These are phyloP conservation scores for Exophiala calicioides DNA, from an alignment of 2,329 filamentous ascomycete genomes.

Conservation along the genomic window DNA sequence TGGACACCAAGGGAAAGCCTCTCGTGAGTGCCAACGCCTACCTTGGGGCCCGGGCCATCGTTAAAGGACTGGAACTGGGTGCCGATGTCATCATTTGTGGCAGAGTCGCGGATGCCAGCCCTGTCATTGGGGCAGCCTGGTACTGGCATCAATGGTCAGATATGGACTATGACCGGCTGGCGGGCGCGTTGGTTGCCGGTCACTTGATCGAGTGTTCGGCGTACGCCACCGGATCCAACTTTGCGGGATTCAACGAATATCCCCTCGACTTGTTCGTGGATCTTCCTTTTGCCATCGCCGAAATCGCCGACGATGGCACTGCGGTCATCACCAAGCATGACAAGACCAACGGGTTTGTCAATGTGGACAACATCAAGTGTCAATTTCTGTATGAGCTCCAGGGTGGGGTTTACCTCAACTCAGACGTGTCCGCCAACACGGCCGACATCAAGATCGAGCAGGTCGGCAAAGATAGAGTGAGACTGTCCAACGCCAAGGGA, in stretches of 20 bases:
- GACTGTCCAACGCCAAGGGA: conserved; percentile 45
- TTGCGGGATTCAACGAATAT: conserved; percentile 51
- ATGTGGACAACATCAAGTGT: conserved; percentile 46
- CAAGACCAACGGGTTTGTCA: conserved; percentile 46
- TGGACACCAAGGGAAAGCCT: conserved; percentile 39
- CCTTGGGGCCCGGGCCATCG: conserved; percentile 54
- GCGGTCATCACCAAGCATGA: conserved; percentile 54
- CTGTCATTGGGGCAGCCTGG: conserved; percentile 58
- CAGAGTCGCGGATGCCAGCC: conserved; percentile 52
- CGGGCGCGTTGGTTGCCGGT: conserved; percentile 53
- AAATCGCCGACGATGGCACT: conserved; percentile 48
- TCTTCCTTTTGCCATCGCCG: conserved; percentile 52
- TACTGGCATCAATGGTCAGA: conserved; percentile 58
- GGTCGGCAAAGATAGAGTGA: conserved; percentile 35
- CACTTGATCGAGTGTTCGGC: conserved; percentile 57
- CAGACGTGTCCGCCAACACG: conserved; percentile 35
- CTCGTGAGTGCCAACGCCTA: conserved; percentile 55
- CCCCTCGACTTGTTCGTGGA: conserved; percentile 45
- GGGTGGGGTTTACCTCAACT: conserved; percentile 52
- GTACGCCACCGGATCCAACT: conserved; percentile 59
- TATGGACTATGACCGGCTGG: conserved; percentile 52
- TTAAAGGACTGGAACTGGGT: conserved; percentile 41
- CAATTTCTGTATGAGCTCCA: conserved; percentile 56
- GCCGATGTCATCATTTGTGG: conserved; percentile 49
- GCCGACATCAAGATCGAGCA: conserved; percentile 40